These are phyloP conservation scores for Grosmannia huntii DNA, from an alignment of 2,329 filamentous ascomycete genomes.

Conservation along the genomic window DNA sequence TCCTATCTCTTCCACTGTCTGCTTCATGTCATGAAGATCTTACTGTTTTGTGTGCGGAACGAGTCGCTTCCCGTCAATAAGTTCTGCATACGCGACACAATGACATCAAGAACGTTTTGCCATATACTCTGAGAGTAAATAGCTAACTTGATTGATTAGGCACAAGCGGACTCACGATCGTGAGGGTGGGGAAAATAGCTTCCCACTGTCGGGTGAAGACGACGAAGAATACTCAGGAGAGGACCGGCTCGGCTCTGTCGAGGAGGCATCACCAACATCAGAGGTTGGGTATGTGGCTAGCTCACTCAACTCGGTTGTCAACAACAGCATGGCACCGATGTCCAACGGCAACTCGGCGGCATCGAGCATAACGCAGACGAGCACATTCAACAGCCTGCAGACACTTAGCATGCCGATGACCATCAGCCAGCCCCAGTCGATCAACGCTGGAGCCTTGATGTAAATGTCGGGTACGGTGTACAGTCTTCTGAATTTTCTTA, in stretches of 20 bases:
- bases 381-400: slow-evolving; percentile 44
- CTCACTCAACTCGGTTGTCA: slow-evolving; percentile 34
- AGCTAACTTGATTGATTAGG: slow-evolving; percentile 41
- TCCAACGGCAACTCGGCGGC: slow-evolving; percentile 14
- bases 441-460: slow-evolving; percentile 31
- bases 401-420: slow-evolving; percentile 53
- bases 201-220: slow-evolving; percentile 66
- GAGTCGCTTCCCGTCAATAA: no score
- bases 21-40: slow-evolving; percentile 17
- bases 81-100: no score
- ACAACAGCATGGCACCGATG: slow-evolving; percentile 14
- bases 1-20: slow-evolving; percentile 22
- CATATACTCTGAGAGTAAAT: no score
- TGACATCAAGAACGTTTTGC: slow-evolving; percentile 3
- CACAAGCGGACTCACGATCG: slow-evolving; percentile 70
- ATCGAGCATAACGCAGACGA: slow-evolving; percentile 18
- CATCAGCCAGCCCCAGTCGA: slow-evolving; percentile 38
- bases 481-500: not conserved
- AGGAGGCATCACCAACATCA: slow-evolving; percentile 64
- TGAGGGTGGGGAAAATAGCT: slow-evolving; percentile 43
- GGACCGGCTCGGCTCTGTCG: slow-evolving; percentile 68
- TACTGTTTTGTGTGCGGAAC: slow-evolving; percentile 6
- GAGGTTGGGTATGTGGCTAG: slow-evolving; percentile 48
- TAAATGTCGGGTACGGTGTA: slow-evolving; percentile 4
- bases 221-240: slow-evolving; percentile 74